A percentile compares a stretch with the other conserved stretches of the same genome.
phyloP scores from a whole-genome alignment of 345 rosid genomes.

The Melaleuca quinquenervia region DNA sequence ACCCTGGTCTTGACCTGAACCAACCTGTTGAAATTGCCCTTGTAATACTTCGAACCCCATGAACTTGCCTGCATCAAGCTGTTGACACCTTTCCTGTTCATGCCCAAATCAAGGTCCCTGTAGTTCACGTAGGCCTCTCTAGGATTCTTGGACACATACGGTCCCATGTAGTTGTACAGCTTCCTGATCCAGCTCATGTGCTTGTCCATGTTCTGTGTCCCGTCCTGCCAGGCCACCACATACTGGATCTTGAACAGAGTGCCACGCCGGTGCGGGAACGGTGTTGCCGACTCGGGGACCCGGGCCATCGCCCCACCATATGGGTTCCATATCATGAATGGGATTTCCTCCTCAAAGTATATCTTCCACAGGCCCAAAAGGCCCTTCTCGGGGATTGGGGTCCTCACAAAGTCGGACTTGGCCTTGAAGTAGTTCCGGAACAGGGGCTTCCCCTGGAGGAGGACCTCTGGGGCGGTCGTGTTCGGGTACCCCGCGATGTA shows the following conservation, averaged over 20 bases:
- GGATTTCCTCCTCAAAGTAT: slow-evolving; percentile 29
- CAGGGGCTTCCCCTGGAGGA: slow-evolving; percentile 42
- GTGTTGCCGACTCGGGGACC: slow-evolving; percentile 18
- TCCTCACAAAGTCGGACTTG: slow-evolving; percentile 44
- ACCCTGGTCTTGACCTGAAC: slow-evolving; percentile 31
- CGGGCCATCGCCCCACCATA: slow-evolving; percentile 50
- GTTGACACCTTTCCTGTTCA: slow-evolving; percentile 13
- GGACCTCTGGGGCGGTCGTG: slow-evolving; percentile 23
- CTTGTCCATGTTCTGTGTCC: slow-evolving; percentile 5
- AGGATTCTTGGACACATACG: slow-evolving; percentile 38
- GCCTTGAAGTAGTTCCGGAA: slow-evolving; percentile 48
- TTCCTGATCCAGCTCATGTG: slow-evolving; percentile 39
- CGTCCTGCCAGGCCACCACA: slow-evolving; percentile 18
- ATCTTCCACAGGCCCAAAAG: slow-evolving; percentile 43
- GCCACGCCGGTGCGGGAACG: slow-evolving; percentile 35
- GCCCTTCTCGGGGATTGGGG: slow-evolving; percentile 18
- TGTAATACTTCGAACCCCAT: slow-evolving; percentile 49
- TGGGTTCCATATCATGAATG: slow-evolving; percentile 62
- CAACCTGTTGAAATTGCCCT: slow-evolving; percentile 35
- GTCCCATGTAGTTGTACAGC: slow-evolving; percentile 35
- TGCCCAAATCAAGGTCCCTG: slow-evolving; percentile 53
- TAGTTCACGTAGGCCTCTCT: slow-evolving; percentile 54
- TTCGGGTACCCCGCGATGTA: slow-evolving; percentile 43
- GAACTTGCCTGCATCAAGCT: slow-evolving; percentile 21
- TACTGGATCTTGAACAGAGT: slow-evolving; percentile 27